Evolutionary conservation across 2,329 filamentous ascomycete genomes (phyloP).

Genomic region (Colletotrichum liaoningense): DNA sequence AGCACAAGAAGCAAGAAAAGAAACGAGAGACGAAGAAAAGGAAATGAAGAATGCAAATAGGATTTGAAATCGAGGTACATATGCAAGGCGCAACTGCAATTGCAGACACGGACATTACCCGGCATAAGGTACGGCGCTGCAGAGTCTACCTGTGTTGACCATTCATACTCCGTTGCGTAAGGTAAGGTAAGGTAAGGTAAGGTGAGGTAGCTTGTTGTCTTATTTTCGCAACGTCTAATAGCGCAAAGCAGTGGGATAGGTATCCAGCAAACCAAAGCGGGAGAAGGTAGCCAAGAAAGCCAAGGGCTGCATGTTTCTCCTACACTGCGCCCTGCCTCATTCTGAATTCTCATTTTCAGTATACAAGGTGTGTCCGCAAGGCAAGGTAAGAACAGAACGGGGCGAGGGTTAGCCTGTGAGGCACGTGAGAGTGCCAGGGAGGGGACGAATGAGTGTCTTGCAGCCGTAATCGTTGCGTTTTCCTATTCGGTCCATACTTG

Average conservation of each 20-base stretch:
- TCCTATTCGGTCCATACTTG: background rate
- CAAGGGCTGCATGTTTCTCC: no score
- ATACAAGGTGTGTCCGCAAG: background rate
- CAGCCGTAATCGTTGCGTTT: background rate
- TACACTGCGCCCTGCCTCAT: no score
- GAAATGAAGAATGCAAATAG: background rate
- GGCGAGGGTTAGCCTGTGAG: background rate
- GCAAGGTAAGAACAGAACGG: background rate
- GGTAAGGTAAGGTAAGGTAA: no score
- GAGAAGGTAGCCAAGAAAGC: no score
- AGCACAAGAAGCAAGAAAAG: background rate
- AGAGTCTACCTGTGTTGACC: background rate
- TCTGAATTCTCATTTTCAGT: no score
- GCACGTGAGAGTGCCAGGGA: background rate
- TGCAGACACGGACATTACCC: background rate
- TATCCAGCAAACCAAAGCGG: no score
- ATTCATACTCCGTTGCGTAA: background rate
- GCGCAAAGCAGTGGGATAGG: no score
- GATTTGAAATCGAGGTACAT: constrained; percentile 1
- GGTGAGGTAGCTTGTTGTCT: no score
- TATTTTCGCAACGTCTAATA: no score
- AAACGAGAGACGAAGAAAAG: background rate
- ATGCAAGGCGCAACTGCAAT: background rate
- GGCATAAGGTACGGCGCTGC: background rate
- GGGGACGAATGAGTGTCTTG: background rate